These are phyloP conservation scores for Truncatella angustata DNA, from an alignment of 2,329 filamentous ascomycete species.

Conservation along the genomic window DNA sequence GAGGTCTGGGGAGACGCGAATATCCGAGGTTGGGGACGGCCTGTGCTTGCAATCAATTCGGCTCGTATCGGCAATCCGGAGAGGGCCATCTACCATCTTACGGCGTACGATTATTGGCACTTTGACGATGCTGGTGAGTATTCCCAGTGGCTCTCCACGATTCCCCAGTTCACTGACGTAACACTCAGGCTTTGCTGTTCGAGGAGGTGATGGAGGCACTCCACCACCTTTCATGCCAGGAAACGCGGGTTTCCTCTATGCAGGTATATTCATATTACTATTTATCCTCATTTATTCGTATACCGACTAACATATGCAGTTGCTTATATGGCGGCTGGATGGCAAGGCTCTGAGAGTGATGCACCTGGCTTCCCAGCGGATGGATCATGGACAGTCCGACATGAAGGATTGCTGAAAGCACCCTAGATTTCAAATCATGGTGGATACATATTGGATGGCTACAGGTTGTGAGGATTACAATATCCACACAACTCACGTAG, in stretches of 20 bases:
- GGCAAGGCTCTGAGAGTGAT: slow-evolving; percentile 26
- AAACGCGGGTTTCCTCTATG: slow-evolving; percentile 35
- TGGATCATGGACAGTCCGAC: slow-evolving; percentile 31
- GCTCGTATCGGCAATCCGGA: slow-evolving; percentile 39
- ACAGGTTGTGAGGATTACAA: too few species aligned
- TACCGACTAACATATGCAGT: slow-evolving; percentile 21
- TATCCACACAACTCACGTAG: too few species aligned
- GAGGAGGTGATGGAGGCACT: slow-evolving; percentile 27
- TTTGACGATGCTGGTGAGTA: slow-evolving; percentile 37
- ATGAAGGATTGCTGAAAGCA: slow-evolving; percentile 33
- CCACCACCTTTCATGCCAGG: slow-evolving; percentile 36
- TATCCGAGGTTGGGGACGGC: slow-evolving; percentile 46
- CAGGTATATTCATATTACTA: slow-evolving; percentile 16
- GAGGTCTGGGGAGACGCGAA: slow-evolving; percentile 39
- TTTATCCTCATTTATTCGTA: neutral
- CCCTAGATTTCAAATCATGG: neutral
- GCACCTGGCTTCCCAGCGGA: slow-evolving; percentile 35
- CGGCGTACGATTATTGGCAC: slow-evolving; percentile 39
- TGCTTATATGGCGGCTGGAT: slow-evolving; percentile 33
- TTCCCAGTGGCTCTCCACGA: too few species aligned
- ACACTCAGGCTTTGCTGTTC: slow-evolving; percentile 21
- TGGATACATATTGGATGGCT: neutral
- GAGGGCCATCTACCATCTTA: slow-evolving; percentile 38
- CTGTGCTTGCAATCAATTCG: slow-evolving; percentile 44
- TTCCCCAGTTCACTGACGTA: too few species aligned